These are phyloP conservation scores for Colletotrichum cuscutae DNA, from an alignment of 2,329 filamentous ascomycete species.

Conservation along the genomic window DNA sequence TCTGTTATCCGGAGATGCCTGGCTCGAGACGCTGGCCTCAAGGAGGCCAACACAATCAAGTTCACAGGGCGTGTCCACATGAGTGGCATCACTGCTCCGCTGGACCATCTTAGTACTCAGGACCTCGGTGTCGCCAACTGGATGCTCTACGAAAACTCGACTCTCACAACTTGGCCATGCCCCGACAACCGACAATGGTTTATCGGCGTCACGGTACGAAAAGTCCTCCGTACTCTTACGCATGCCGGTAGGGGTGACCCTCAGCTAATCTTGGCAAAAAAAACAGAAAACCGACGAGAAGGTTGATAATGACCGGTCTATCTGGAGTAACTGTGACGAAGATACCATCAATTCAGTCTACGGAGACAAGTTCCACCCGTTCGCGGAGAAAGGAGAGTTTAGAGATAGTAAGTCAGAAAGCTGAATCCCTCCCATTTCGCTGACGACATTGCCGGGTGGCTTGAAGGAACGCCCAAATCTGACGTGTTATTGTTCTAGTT, in stretches of 20 bases:
- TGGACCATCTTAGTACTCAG: conserved; percentile 21
- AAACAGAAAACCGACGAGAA: not conserved
- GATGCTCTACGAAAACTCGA: conserved; percentile 37
- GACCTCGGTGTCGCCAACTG: conserved; percentile 36
- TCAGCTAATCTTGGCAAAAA: not conserved
- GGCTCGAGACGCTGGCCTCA: not conserved
- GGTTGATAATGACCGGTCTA: not conserved
- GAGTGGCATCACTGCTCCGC: not conserved
- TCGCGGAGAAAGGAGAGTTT: conserved; percentile 33
- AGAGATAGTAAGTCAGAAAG: not conserved
- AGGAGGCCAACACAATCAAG: not conserved
- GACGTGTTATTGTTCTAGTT: conserved; percentile 13
- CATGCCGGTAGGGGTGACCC: not conserved
- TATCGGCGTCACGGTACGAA: conserved; percentile 36
- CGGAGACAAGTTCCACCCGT: conserved; percentile 36
- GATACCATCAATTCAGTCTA: conserved; percentile 35
- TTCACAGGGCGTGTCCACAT: not conserved
- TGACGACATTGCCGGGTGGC: not conserved
- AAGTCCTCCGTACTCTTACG: not conserved
- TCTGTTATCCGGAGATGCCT: not conserved
- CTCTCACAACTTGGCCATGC: conserved; percentile 37
- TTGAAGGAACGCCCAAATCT: not conserved
- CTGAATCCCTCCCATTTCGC: not conserved
- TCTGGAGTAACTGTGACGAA: conserved; percentile 31
- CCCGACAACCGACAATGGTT: conserved; percentile 37